These are phyloP conservation scores for Rutstroemia sydowiana DNA, from an alignment of 2,329 filamentous ascomycete species.

Conservation along the genomic window DNA sequence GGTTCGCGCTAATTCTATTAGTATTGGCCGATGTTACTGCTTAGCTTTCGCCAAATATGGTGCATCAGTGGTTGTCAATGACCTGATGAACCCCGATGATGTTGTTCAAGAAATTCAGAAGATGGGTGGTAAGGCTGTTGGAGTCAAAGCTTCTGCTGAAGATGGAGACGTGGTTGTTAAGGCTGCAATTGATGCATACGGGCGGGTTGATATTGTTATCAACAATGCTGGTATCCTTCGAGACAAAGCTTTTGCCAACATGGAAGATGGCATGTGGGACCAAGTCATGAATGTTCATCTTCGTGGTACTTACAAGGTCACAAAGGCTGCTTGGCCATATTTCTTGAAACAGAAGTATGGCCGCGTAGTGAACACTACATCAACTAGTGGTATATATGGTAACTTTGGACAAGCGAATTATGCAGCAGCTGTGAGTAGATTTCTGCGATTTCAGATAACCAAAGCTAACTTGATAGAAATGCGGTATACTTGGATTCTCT, in stretches of 20 bases:
- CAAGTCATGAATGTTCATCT: slow-evolving; percentile 88
- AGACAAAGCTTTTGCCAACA: slow-evolving; percentile 96
- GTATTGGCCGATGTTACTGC: slow-evolving; percentile 85
- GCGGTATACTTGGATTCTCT: slow-evolving; percentile 90
- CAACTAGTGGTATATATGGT: slow-evolving; percentile 94
- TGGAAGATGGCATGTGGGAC: slow-evolving; percentile 92
- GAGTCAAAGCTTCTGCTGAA: slow-evolving; percentile 88
- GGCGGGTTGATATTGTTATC: slow-evolving; percentile 87
- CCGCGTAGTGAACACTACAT: slow-evolving; percentile 92
- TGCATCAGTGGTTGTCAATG: slow-evolving; percentile 86
- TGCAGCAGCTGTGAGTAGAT: slow-evolving; percentile 64
- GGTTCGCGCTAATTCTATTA: slow-evolving; percentile 22
- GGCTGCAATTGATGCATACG: slow-evolving; percentile 86
- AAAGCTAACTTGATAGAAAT: slow-evolving; percentile 49
- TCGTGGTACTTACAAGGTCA: slow-evolving; percentile 90
- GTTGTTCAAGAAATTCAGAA: slow-evolving; percentile 91
- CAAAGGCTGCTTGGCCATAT: slow-evolving; percentile 95
- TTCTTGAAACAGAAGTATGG: slow-evolving; percentile 99
- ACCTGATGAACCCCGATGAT: slow-evolving; percentile 83
- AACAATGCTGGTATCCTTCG: slow-evolving; percentile 98
- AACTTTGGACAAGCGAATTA: slow-evolving; percentile 99
- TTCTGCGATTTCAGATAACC: slow-evolving; percentile 28
- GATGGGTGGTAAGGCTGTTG: slow-evolving; percentile 79
- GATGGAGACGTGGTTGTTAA: slow-evolving; percentile 89
- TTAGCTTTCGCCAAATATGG: slow-evolving; percentile 81